phyloP scores from a whole-genome alignment of 2,329 filamentous ascomycete genomes.

The Pseudogymnoascus sp. region DNA sequence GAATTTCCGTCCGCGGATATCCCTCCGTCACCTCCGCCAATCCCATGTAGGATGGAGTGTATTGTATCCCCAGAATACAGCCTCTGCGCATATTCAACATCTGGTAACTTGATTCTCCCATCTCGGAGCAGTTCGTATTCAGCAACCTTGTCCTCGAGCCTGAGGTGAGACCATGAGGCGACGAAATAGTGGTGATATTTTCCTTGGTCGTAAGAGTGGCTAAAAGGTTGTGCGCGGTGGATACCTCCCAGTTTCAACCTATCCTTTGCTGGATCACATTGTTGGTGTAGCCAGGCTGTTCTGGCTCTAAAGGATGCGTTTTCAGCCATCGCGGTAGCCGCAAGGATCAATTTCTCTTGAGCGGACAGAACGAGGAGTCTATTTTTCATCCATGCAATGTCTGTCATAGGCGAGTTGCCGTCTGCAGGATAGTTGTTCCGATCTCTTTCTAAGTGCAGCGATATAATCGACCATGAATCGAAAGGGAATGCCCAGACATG shows the following conservation, averaged over 20 bases:
- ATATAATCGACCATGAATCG: constrained; percentile 37
- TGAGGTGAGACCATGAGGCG: constrained; percentile 17
- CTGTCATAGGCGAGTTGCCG: not conserved
- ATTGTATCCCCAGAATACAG: not conserved
- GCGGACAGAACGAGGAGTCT: constrained; percentile 31
- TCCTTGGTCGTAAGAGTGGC: constrained; percentile 33
- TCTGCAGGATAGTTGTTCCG: constrained; percentile 16
- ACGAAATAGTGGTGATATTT: constrained; percentile 19
- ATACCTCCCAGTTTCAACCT: constrained; percentile 37
- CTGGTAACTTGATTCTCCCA: constrained; percentile 10
- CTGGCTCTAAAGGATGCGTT: constrained; percentile 23
- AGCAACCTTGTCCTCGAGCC: constrained; percentile 12
- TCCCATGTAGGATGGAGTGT: not conserved
- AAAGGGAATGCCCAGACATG: constrained; percentile 40
- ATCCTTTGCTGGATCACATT: constrained; percentile 18
- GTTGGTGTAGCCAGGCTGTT: constrained; percentile 31
- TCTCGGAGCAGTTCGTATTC: constrained; percentile 18
- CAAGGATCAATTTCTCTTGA: constrained; percentile 26
- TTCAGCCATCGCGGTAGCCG: constrained; percentile 32
- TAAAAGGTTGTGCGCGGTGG: constrained; percentile 36
- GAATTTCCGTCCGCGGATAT: no score
- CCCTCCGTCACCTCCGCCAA: not conserved
- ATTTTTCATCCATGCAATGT: constrained; percentile 30
- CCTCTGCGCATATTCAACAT: not conserved
- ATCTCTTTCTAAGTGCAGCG: constrained; percentile 12